phyloP scores from a whole-genome alignment of 2,329 filamentous ascomycete genomes.

The Pezicula rhizophila region DNA sequence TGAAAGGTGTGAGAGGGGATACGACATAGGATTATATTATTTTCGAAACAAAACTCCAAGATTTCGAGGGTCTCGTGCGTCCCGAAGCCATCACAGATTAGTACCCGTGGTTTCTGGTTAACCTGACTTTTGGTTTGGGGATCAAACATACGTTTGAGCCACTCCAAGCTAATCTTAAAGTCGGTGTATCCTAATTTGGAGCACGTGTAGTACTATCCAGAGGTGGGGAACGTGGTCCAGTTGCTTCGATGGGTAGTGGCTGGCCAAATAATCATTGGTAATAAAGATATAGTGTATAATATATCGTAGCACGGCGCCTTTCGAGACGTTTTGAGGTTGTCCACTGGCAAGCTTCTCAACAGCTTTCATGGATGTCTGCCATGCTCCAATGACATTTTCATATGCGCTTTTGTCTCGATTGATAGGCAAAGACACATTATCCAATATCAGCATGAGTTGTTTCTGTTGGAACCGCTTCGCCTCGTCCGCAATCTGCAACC shows the following conservation, averaged over 20 bases:
- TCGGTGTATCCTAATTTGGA: slow-evolving; percentile 20
- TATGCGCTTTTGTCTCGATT: slow-evolving; percentile 18
- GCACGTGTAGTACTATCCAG: slow-evolving; percentile 21
- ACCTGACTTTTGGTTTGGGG: slow-evolving; percentile 23
- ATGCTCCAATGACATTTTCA: slow-evolving; percentile 23
- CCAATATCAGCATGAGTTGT: slow-evolving; percentile 25
- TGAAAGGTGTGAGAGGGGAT: slow-evolving; percentile 25
- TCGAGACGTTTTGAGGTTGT: slow-evolving; percentile 17
- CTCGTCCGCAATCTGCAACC: slow-evolving; percentile 28
- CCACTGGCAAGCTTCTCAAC: slow-evolving; percentile 26
- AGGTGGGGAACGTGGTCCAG: slow-evolving; percentile 20
- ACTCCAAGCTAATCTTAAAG: slow-evolving; percentile 28
- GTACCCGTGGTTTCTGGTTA: too few species aligned
- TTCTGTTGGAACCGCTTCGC: slow-evolving; percentile 20
- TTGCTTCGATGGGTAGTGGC: slow-evolving; percentile 19
- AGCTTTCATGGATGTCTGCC: slow-evolving; percentile 20
- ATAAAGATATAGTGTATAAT: too few species aligned
- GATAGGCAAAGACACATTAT: slow-evolving; percentile 22
- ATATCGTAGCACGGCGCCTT: slow-evolving; percentile 20
- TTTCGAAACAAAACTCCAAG: slow-evolving; percentile 7
- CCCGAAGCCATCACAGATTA: too few species aligned
- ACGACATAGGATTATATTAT: slow-evolving; percentile 29
- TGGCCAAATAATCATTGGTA: slow-evolving; percentile 21
- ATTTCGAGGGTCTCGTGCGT: background rate
- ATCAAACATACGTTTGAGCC: slow-evolving; percentile 27